Evolutionary conservation across 495 filamentous ascomycete species (phyloP), one percentile per base, ranked within the genome.

Genomic region (Haplographium delicatum): DNA sequence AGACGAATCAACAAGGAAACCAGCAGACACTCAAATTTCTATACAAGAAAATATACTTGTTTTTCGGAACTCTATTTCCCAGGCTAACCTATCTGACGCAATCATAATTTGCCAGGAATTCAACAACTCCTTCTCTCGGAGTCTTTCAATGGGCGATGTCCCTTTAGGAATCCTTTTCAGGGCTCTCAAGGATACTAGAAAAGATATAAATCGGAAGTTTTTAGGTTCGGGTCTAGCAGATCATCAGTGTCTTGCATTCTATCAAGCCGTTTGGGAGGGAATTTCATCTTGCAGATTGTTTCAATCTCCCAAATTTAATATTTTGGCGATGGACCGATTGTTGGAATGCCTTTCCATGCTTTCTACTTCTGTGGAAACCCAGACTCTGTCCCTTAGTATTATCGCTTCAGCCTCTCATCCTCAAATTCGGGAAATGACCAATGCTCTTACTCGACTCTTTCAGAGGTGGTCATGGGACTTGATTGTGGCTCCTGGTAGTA

Each of bases 261-360:
- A 54, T 25, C 30, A 44, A 34, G 26, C 54, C 10, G 20, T 53
- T 22, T 59, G 56, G 56, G 38, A 51, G 2, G 60, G 57, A 6
- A 37, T 63, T 1, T 10, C 23, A 8, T 26, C 31, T 0, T 51
- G 43, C 25, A 54, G 51, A 37, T 47, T 60, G 7, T 10, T 57
- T 18, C 42, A 24, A 11, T 50, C 50, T 18, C 27, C 10, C 5
- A 46, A 54, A 6, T 33, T 53, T 18, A 46, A 57, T 19, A 28
- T 19, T 9, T 43, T 26, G 24, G 38, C 39, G 4, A 13, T 62
- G 18, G 44, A 56, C 25, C 8, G 25, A 5, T 20, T 61, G 9
- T 41, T 61, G n/a, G 31, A 6, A 8, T 34, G 16, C 22, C 20
- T 61, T 3, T 20, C 24, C 0, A 10, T 22, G 6, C 33, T 59